Evolutionary conservation across 1,284 basidiomycete species (phyloP).

Genomic region (Porodaedalea pini): DNA sequence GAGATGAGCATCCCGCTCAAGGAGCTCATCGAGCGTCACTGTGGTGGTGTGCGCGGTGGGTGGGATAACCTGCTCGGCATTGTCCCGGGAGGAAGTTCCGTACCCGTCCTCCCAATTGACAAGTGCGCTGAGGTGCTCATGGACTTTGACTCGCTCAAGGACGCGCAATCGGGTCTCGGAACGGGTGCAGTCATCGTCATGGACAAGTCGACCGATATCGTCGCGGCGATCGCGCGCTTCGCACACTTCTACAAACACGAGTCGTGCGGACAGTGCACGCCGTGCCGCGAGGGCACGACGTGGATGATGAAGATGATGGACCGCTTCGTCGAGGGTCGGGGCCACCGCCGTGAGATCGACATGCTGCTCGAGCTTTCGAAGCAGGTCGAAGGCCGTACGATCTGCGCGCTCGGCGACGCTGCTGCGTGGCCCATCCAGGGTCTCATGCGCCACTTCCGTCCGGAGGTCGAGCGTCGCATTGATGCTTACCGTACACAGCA

Average conservation of each 20-base stretch:
- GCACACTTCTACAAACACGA: conserved; percentile 97
- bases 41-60: conserved; percentile 90
- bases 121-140: conserved; percentile 86
- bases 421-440: conserved; percentile 99
- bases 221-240: conserved; percentile 91
- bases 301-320: conserved; percentile 99
- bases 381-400: conserved; percentile 95
- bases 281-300: conserved; percentile 92
- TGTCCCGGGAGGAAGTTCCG: conserved; percentile 92
- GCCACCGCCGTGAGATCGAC: conserved; percentile 92
- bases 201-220: conserved; percentile 96
- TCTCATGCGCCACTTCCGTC: conserved; percentile 95
- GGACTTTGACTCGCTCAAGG: conserved; percentile 98
- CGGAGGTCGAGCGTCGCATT: conserved; percentile 88
- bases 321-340: conserved; percentile 85
- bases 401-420: conserved; percentile 95
- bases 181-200: conserved; percentile 99
- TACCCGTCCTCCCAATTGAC: conserved; percentile 87
- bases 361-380: conserved; percentile 96
- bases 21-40: conserved; percentile 95
- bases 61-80: conserved; percentile 97
- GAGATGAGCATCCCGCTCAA: conserved; percentile 97
- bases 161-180: conserved; percentile 90
- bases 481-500: conserved; percentile 73
- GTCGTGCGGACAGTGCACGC: conserved; percentile 97